A percentile compares a stretch with the other conserved stretches of the same genome.
These are phyloP conservation scores for Spergularia azorica DNA, from an alignment of 179 eudicot species.

Conservation along the genomic window DNA sequence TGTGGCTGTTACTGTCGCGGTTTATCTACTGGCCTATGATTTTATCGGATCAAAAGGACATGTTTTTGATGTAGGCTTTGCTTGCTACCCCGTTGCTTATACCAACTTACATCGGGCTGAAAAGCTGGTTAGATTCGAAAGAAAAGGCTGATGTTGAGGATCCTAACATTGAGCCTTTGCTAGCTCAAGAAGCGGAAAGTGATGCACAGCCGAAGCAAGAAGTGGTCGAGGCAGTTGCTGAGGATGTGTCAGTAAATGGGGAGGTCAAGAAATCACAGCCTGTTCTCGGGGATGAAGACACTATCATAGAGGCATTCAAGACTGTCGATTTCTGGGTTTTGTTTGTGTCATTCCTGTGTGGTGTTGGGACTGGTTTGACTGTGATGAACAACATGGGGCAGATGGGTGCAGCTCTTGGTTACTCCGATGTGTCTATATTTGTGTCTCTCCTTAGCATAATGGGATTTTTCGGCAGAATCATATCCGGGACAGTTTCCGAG, in stretches of 20 bases:
- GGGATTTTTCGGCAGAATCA: slow-evolving; percentile 88
- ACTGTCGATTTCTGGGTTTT: slow-evolving; percentile 89
- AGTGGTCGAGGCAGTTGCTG: slow-evolving; percentile 15
- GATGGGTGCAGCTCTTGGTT: slow-evolving; percentile 88
- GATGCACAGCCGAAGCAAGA: slow-evolving; percentile 25
- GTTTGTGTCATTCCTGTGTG: slow-evolving; percentile 83
- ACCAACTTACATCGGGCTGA: slow-evolving; percentile 55
- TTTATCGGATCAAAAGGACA: slow-evolving; percentile 55
- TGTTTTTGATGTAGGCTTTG: slow-evolving; percentile 34
- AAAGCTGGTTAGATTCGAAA: slow-evolving; percentile 30
- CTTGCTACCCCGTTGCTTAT: slow-evolving; percentile 65
- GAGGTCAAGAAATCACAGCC: slow-evolving; percentile 43
- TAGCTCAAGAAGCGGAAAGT: slow-evolving; percentile 28
- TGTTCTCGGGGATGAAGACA: slow-evolving; percentile 85
- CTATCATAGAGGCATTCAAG: slow-evolving; percentile 61
- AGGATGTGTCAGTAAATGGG: slow-evolving; percentile 19
- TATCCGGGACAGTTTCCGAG: slow-evolving; percentile 80
- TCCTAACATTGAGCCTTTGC: slow-evolving; percentile 41
- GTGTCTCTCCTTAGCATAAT: slow-evolving; percentile 81
- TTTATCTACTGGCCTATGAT: slow-evolving; percentile 66
- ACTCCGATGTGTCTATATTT: slow-evolving; percentile 74
- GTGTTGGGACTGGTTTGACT: slow-evolving; percentile 88
- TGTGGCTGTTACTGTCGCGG: slow-evolving; percentile 70
- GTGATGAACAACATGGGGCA: slow-evolving; percentile 98
- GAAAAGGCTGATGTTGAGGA: slow-evolving; percentile 38